These are phyloP conservation scores for Beauveria scarabaeidicola DNA, from an alignment of 2,329 filamentous ascomycete genomes.

Conservation along the genomic window DNA sequence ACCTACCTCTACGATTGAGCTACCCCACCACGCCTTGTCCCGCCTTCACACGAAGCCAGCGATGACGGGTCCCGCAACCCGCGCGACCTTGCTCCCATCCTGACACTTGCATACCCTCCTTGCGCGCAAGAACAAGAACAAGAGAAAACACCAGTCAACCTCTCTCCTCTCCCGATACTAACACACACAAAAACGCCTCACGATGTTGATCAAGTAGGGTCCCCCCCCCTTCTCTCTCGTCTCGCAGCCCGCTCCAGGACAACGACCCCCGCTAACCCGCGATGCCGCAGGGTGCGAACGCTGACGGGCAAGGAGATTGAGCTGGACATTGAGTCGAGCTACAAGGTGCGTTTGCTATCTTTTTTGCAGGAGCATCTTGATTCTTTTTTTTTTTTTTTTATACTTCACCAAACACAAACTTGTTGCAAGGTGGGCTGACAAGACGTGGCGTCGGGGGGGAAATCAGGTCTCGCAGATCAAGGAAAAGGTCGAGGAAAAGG, in stretches of 20 bases:
- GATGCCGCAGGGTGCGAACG: constrained; percentile 69
- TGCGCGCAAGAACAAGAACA: not conserved
- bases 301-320: constrained; percentile 98
- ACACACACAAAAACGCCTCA: constrained; percentile 8
- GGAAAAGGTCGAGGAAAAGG: constrained; percentile 98
- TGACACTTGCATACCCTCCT: not conserved
- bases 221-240: not conserved
- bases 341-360: constrained; percentile 58
- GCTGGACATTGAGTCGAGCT: constrained; percentile 88
- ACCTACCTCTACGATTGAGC: not conserved
- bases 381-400: no score
- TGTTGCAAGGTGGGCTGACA: not conserved
- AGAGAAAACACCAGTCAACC: not conserved
- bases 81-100: not conserved
- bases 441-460: not conserved
- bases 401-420: no score
- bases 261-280: not conserved
- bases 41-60: not conserved
- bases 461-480: constrained; percentile 86
- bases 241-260: not conserved
- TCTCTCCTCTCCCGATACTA: not conserved
- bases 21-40: constrained; percentile 4
- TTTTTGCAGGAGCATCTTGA: not conserved
- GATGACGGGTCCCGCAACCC: constrained; percentile 5
- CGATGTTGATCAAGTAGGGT: constrained; percentile 44